Evolutionary conservation across 140 eudicot species (phyloP).

Genomic region (Ambrosia hybrid): DNA sequence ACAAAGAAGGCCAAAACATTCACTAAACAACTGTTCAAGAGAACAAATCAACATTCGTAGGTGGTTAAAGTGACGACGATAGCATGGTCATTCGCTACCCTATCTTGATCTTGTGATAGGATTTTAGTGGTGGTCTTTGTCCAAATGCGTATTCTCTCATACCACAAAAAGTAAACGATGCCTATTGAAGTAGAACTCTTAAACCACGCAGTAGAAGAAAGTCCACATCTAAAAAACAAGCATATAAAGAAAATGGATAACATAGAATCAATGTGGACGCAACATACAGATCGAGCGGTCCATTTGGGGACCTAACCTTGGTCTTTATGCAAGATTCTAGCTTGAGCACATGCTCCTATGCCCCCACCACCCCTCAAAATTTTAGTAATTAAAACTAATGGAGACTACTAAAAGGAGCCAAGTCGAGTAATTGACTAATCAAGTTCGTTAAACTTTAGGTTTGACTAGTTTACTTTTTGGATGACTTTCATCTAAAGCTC

Average conservation of each 20-base stretch:
- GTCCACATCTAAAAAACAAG: neutral
- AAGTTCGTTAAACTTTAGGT: neutral
- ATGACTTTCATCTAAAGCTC: neutral
- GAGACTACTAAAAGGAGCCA: no score
- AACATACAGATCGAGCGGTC: conserved; percentile 34
- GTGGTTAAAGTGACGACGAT: conserved; percentile 13
- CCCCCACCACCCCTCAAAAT: neutral
- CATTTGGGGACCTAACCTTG: conserved; percentile 28
- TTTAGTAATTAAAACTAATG: no score
- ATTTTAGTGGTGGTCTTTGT: conserved; percentile 1
- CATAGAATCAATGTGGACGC: conserved; percentile 11
- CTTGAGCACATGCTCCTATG: conserved; percentile 6
- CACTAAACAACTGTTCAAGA: conserved; percentile 11
- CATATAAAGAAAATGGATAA: conserved; percentile 3
- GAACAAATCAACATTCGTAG: neutral
- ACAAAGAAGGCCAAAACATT: neutral
- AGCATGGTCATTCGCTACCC: conserved; percentile 21
- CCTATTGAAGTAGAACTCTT: neutral
- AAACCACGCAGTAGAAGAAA: neutral
- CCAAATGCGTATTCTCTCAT: neutral
- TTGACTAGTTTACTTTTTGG: neutral
- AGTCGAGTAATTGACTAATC: neutral
- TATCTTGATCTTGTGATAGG: conserved; percentile 1
- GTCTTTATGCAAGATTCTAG: conserved; percentile 16
- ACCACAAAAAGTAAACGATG: conserved; percentile 20